Conservation (phyloP, 2,329 filamentous ascomycete genomes). For the Zymoseptoria crescenta region DNA sequence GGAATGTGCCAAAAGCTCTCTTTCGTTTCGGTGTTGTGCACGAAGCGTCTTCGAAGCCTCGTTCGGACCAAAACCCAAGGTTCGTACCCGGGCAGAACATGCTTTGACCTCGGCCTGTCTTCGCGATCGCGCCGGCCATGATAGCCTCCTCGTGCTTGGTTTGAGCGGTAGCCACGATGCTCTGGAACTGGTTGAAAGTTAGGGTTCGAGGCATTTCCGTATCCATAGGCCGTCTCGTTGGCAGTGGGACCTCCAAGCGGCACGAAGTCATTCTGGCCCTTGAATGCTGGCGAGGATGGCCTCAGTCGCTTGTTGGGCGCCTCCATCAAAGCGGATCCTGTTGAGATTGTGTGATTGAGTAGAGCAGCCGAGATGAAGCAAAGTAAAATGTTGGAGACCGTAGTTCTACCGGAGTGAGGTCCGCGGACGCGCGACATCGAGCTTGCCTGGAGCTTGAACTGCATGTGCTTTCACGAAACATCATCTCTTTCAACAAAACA, state of each 20-base stretch:
- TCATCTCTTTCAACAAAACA: not conserved
- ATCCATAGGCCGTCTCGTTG: constrained; percentile 13
- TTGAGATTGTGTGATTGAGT: not conserved
- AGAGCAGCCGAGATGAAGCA: not conserved
- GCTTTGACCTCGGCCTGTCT: constrained; percentile 75
- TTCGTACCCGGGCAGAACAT: constrained; percentile 68
- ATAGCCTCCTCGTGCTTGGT: constrained; percentile 3
- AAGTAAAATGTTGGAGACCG: not conserved
- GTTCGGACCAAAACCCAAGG: constrained; percentile 93
- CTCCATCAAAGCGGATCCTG: constrained; percentile 12
- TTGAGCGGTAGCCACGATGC: constrained; percentile 4
- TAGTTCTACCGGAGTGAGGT: not conserved
- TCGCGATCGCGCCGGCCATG: constrained; percentile 32
- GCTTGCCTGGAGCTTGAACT: constrained; percentile 7
- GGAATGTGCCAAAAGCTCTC: constrained; percentile 95
- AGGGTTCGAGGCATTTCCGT: constrained; percentile 6
- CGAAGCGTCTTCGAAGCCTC: constrained; percentile 80
- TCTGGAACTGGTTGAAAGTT: constrained; percentile 7
- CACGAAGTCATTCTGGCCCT: constrained; percentile 22
- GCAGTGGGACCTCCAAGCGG: constrained; percentile 10
- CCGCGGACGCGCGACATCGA: not conserved
- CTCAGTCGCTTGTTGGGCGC: constrained; percentile 22
- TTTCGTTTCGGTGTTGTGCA: constrained; percentile 78
- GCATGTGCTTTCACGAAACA: not conserved
- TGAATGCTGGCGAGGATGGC: constrained; percentile 14